Conservation (phyloP, 2,329 filamentous ascomycete species). For the Zymoseptoria tritici region DNA sequence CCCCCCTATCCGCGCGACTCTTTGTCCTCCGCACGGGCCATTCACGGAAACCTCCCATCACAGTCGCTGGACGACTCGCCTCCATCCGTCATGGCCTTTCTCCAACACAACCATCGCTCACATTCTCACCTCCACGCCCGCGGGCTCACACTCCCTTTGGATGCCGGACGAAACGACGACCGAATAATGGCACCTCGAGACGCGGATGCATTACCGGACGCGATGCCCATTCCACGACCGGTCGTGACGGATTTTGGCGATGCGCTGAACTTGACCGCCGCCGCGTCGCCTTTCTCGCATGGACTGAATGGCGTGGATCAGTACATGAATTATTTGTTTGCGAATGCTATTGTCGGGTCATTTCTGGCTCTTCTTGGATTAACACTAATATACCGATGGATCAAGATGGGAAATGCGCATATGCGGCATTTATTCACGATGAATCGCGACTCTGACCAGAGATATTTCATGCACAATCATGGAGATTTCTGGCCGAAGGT, state of each 20-base stretch:
- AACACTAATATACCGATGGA: conserved; percentile 36
- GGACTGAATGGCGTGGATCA: conserved; percentile 44
- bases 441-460: conserved; percentile 35
- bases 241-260: conserved; percentile 12
- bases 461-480: conserved; percentile 41
- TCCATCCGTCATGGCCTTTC: neutral
- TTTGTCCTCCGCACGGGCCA: neutral
- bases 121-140: neutral
- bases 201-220: conserved; percentile 9
- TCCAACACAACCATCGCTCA: neutral
- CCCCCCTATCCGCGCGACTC: neutral
- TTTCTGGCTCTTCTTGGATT: conserved; percentile 32
- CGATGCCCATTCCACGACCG: conserved; percentile 7
- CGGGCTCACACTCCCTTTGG: neutral
- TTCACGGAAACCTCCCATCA: neutral
- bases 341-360: conserved; percentile 34
- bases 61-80: neutral
- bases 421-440: conserved; percentile 40
- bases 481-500: conserved; percentile 49
- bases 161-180: conserved; percentile 2
- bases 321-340: conserved; percentile 40
- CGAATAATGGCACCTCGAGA: conserved; percentile 13
- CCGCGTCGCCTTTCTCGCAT: conserved; percentile 26
- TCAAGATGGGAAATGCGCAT: conserved; percentile 37
- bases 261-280: conserved; percentile 13